Percentiles rank a stretch among this genome's conserved stretches.
Conservation (phyloP, 73 alveolate species). For the Paramecium caudatum region DNA sequence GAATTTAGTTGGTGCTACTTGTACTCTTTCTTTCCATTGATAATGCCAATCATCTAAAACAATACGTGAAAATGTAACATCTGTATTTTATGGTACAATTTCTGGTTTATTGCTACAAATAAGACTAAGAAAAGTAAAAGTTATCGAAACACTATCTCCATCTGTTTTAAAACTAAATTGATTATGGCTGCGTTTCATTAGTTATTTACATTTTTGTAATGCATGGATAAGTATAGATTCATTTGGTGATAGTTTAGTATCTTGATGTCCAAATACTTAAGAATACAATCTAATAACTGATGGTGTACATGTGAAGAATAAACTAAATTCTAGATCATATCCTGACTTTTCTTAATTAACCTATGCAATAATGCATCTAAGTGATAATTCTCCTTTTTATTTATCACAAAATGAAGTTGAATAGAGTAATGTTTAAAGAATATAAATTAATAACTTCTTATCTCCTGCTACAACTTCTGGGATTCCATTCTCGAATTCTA, state of each 20-base stretch:
- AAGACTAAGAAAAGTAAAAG: not conserved
- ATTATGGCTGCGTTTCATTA: not conserved
- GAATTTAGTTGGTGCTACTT: not conserved
- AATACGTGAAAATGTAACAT: not conserved
- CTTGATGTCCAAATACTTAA: not conserved
- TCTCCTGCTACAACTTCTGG: conserved; percentile 45
- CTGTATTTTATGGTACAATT: not conserved
- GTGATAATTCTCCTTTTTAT: conserved; percentile 33
- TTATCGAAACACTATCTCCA: not conserved
- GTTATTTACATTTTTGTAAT: not conserved
- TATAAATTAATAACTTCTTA: not conserved
- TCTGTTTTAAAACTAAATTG: conserved; percentile 10
- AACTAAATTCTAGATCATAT: conserved; percentile 26
- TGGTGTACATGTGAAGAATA: conserved; percentile 13
- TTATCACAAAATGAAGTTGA: conserved; percentile 15
- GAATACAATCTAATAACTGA: conserved; percentile 10
- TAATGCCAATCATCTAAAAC: conserved; percentile 28
- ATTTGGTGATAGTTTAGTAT: not conserved
- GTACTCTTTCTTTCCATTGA: conserved; percentile 27
- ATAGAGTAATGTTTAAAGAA: not conserved
- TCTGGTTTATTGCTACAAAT: not conserved
- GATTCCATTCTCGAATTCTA: not conserved
- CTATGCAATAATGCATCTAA: not conserved
- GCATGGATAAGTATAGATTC: not conserved
- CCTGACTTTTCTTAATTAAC: not conserved